Evolutionary conservation across 441 rosid species (phyloP), one percentile per base, ranked within the genome.

Genomic region (Erodium trifolium): DNA sequence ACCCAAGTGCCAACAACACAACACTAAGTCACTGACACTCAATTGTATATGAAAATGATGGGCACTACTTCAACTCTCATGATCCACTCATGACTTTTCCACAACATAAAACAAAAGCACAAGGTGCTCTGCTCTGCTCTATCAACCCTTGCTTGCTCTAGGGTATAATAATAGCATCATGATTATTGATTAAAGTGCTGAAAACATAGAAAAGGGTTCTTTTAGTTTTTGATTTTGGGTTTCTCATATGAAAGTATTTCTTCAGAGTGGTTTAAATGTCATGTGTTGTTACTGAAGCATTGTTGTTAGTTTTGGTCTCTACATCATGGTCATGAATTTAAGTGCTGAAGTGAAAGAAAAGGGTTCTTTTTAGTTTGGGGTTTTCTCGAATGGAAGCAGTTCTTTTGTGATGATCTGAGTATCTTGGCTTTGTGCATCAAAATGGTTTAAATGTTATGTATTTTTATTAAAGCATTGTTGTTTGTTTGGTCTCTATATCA

Each of bases 401-500:
- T 59, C 13, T 18, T 18, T 4, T 59, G 63, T 59, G 13, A 8
- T 45, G 51, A 45, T 9, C 13, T 45, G 51, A 10, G 51, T 45
- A 45, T 45, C 13, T 45, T 45, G 27, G 27, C 27, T 23, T 23
- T 23, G 27, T 23, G 27, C 27, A 6, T 41, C 10, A 6, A 41
- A 17, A 12, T 35, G 3, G 41, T 62, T 23, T 23, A 34, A 34
- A 71, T 64, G 66, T 23, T 64, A 35, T 51, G 68, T 65, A 51
- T 47, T 1, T 13, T 67, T 63, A 65, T 9, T 51, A 51, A 49
- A 10, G 13, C 35, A 31, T 14, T 51, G 19, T n/a, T 51, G 11
- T 47, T 47, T 71, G 0, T 29, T 12, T 57, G 8, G 16, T 3
- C 39, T 29, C 43, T 4, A 14, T 0, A 43, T 49, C 77, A 93